phyloP scores from a whole-genome alignment of 345 rosid species.

The Lepidium sativum region DNA sequence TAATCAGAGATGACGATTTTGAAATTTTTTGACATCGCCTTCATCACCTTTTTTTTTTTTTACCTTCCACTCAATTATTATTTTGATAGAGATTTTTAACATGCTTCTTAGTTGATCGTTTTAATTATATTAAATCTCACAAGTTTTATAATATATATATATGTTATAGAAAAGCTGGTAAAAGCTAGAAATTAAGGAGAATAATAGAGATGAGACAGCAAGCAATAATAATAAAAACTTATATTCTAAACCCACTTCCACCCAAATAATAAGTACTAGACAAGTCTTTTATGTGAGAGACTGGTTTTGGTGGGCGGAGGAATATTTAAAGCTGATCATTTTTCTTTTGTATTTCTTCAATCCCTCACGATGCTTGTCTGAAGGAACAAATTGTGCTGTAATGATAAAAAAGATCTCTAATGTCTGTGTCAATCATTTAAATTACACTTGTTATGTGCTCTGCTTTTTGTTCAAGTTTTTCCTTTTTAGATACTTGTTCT shows the following conservation, averaged over 20 bases:
- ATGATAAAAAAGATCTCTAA: slow-evolving; percentile 13
- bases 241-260: slow-evolving; percentile 30
- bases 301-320: slow-evolving; percentile 25
- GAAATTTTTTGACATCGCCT: too few relatives aligned
- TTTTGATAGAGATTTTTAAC: too few relatives aligned
- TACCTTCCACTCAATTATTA: too few relatives aligned
- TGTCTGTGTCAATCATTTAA: slow-evolving; percentile 23
- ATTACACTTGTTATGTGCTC: slow-evolving; percentile 24
- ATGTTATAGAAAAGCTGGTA: too few relatives aligned
- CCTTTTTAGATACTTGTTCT: slow-evolving; percentile 25
- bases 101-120: too few relatives aligned
- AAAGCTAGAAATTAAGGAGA: slow-evolving; percentile 17
- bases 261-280: slow-evolving; percentile 1
- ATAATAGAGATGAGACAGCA: slow-evolving; percentile 18
- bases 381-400: slow-evolving; percentile 14
- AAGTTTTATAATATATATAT: too few relatives aligned
- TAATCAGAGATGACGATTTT: too few relatives aligned
- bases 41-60: too few relatives aligned
- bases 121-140: too few relatives aligned
- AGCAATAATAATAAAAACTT: slow-evolving; percentile 17
- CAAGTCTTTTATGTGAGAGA: slow-evolving; percentile 9
- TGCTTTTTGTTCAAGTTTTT: slow-evolving; percentile 15
- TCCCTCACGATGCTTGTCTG: slow-evolving; percentile 19
- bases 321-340: slow-evolving; percentile 25
- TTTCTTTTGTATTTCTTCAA: slow-evolving; percentile 16